phyloP scores from a whole-genome alignment of 2,329 filamentous ascomycete species.

The Meredithiella fracta region DNA sequence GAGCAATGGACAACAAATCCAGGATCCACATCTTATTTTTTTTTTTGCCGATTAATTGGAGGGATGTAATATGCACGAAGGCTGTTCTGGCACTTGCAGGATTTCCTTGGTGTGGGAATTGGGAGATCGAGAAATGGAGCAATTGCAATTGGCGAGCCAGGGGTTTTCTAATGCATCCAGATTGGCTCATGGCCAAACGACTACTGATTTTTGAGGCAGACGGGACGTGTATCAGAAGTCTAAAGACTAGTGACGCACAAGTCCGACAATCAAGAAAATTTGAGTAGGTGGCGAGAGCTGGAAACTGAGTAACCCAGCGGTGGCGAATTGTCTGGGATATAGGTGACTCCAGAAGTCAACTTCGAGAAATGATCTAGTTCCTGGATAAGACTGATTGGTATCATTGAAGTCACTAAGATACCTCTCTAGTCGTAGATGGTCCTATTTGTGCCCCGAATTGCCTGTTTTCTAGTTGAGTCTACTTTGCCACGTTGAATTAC shows the following conservation, averaged over 20 bases:
- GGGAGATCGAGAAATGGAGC: not conserved
- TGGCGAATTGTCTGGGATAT: not conserved
- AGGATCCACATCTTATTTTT: too few species aligned
- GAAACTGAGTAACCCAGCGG: not conserved
- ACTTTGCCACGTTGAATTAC: not conserved
- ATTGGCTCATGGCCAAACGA: not conserved
- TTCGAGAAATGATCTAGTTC: not conserved
- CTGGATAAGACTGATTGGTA: too few species aligned
- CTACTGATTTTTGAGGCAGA: not conserved
- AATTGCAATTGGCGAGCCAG: not conserved
- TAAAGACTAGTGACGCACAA: too few species aligned
- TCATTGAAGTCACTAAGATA: too few species aligned
- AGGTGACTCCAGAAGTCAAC: not conserved
- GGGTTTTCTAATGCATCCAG: not conserved
- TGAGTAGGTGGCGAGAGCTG: not conserved
- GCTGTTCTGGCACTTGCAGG: slow-evolving; percentile 5
- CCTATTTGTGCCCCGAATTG: too few species aligned
- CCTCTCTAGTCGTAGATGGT: too few species aligned
- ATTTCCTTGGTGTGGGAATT: not conserved
- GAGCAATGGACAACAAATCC: not conserved
- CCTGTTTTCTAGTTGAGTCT: too few species aligned
- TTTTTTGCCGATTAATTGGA: not conserved
- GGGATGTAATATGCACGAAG: not conserved
- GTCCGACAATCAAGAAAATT: too few species aligned
- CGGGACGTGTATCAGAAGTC: too few species aligned